phyloP scores from a whole-genome alignment of 2,329 filamentous ascomycete species.

The Thermothelomyces thermophilus region DNA sequence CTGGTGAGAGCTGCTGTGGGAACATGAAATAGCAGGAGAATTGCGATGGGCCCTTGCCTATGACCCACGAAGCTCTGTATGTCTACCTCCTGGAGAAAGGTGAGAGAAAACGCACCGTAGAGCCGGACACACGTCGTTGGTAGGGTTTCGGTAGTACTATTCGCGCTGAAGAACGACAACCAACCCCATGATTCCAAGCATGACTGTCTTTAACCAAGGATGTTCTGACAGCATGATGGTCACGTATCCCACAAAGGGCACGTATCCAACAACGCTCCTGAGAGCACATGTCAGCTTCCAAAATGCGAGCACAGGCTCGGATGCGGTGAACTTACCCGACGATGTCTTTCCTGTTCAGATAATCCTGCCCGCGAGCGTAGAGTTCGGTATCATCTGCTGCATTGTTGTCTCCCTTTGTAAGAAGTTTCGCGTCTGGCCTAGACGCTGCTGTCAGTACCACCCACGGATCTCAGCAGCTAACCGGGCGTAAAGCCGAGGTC shows the following conservation, averaged over 20 bases:
- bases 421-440: conserved; percentile 58
- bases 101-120: background rate
- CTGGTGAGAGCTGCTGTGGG: background rate
- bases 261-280: conserved; percentile 69
- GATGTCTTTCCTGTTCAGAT: conserved; percentile 79
- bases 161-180: conserved; percentile 90
- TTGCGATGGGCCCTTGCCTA: too few species aligned
- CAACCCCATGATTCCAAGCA: conserved; percentile 91
- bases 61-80: too few species aligned
- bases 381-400: conserved; percentile 82
- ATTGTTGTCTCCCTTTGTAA: conserved; percentile 99
- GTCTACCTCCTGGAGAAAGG: too few species aligned
- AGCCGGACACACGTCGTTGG: background rate
- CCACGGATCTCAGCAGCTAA: too few species aligned
- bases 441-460: conserved; percentile 10
- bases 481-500: too few species aligned
- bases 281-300: conserved; percentile 11
- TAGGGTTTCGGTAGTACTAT: conserved; percentile 34
- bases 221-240: conserved; percentile 94
- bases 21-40: too few species aligned
- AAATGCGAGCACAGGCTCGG: background rate
- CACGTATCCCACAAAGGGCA: conserved; percentile 93
- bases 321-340: conserved; percentile 56
- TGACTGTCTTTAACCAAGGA: conserved; percentile 92
- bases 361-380: conserved; percentile 81